Conservation (phyloP, 768 basidiomycete species). For the Lactarius akahatsu region DNA sequence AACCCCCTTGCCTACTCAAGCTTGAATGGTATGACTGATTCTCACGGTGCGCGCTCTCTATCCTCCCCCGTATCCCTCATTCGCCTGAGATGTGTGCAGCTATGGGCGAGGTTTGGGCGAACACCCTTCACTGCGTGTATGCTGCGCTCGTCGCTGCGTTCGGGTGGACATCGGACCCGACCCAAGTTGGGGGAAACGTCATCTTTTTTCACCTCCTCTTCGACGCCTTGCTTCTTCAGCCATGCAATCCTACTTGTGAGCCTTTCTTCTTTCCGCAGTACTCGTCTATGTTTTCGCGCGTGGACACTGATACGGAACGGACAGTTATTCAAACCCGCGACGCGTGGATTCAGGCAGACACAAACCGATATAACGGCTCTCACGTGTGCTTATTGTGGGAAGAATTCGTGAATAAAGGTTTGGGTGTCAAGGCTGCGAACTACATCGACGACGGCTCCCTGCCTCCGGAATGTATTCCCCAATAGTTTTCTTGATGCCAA, state of each 20-base stretch:
- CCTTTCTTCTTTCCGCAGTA: background rate
- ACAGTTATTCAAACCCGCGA: constrained; percentile 47
- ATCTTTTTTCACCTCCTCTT: constrained; percentile 54
- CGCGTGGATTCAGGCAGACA: constrained; percentile 54
- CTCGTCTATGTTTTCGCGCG: too few species aligned
- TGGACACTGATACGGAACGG: background rate
- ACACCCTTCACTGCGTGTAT: constrained; percentile 42
- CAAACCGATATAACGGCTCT: constrained; percentile 44
- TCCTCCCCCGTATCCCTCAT: background rate
- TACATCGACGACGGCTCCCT: constrained; percentile 35
- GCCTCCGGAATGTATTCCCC: constrained; percentile 34
- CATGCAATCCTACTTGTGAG: constrained; percentile 51
- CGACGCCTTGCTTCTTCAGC: constrained; percentile 49
- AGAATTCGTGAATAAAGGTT: constrained; percentile 51
- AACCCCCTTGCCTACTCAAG: constrained; percentile 49
- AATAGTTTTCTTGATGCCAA: background rate
- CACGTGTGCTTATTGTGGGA: constrained; percentile 47
- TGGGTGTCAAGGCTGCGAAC: constrained; percentile 42
- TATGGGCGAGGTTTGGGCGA: constrained; percentile 63
- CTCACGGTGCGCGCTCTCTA: constrained; percentile 42
- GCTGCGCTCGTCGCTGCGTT: constrained; percentile 33
- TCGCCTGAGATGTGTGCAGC: constrained; percentile 30
- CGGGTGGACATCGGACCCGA: constrained; percentile 40
- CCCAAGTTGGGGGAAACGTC: constrained; percentile 43
- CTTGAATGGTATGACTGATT: constrained; percentile 41